Base-by-base conservation (phyloP, 768 basidiomycete genomes). In the Lentinula detonsa region DNA sequence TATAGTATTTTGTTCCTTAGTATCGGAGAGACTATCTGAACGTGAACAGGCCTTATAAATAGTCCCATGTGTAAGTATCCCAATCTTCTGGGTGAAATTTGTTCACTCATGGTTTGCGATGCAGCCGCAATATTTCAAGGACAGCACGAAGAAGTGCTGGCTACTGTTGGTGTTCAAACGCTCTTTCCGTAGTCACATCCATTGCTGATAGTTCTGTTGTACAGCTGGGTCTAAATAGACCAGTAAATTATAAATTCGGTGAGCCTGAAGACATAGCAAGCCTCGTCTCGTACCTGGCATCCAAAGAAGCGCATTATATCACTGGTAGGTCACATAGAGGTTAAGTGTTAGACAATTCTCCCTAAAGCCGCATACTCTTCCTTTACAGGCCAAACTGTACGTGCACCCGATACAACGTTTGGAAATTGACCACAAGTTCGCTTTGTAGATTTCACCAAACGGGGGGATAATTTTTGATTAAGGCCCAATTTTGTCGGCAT, bases 211-310 rank as follows among this genome's bases (percentile, higher is more conserved):
- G 33, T 16, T 34, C 7, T 45, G n/a, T 21, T 23, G 5, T 21
- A 46, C 9, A 43, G 50, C 21, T 35, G 52, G 65, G 18, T 57
- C 69, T 40, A 59, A 62, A 50, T 23, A 59, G 2, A 46, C 50
- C 0, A 64, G 63, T 16, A 57, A 61, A 35, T 18, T 59, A 34
- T 13, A 37, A 59, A 21, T 48, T 46, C 46, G 57, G 57, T 45
- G 57, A 48, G 15, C 39, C 65, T 1, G 63, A 64, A 18, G 66
- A 71, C 21, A 65, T 72, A 13, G 68, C 66, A 6, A 66, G 65
- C n/a, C 34, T 70, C 3, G 69, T 73, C 21, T 71, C 71, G 13
- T 74, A 67, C 53, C 63, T 76, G 11, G 70, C 67, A 21, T 70
- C 72, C 16, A 70, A 68, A 63, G 70, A 68, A 49, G 66, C 68